Evolutionary conservation across 1,284 basidiomycete species (phyloP).

Genomic region (Heterobasidion parviporum): DNA sequence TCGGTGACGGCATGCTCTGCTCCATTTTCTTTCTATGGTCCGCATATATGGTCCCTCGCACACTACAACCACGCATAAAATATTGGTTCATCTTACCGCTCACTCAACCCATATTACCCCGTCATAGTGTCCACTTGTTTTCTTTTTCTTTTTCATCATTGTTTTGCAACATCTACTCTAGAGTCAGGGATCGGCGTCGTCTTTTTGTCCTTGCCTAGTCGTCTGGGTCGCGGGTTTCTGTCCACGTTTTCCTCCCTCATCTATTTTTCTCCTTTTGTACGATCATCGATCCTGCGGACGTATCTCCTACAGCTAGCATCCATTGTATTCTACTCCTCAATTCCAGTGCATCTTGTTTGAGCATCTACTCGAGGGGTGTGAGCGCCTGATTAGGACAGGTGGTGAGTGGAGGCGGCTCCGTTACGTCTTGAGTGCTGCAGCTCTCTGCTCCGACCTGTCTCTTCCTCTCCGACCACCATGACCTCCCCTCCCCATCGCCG

Average conservation of each 20-base stretch:
- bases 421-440: neutral
- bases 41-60: neutral
- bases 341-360: neutral
- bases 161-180: neutral
- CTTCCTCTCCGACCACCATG: neutral
- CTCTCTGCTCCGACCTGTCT: neutral
- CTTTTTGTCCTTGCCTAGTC: neutral
- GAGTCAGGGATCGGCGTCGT: neutral
- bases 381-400: neutral
- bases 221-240: neutral
- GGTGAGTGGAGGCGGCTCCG: too few relatives aligned
- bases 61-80: neutral
- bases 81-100: neutral
- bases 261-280: neutral
- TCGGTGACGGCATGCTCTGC: conserved; percentile 17
- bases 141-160: neutral
- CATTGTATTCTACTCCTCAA: neutral
- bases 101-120: neutral
- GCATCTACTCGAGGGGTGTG: neutral
- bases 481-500: neutral
- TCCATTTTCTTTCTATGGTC: neutral
- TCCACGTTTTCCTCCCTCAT: neutral
- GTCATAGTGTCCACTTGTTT: neutral
- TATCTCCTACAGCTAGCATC: neutral
- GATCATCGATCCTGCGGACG: neutral